These are phyloP conservation scores for Metarhizium album DNA, from an alignment of 2,329 filamentous ascomycete species.

Conservation along the genomic window DNA sequence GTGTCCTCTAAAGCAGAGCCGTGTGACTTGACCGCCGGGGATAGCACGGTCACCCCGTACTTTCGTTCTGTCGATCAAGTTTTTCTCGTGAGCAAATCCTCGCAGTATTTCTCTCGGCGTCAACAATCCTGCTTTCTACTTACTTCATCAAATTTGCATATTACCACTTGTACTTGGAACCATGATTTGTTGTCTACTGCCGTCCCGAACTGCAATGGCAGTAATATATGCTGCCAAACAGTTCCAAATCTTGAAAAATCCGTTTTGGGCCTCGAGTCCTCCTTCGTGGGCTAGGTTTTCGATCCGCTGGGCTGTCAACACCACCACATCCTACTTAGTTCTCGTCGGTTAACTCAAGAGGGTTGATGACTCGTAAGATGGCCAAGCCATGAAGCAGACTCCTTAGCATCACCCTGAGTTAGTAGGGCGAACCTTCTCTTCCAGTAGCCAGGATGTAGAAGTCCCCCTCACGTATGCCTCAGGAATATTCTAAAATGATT, in stretches of 20 bases:
- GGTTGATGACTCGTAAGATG: constrained; percentile 37
- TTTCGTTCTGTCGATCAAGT: no score
- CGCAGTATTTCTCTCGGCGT: no score
- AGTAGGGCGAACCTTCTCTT: no score
- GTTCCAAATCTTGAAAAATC: background rate
- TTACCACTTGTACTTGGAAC: constrained; percentile 31
- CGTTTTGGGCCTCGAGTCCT: constrained; percentile 16
- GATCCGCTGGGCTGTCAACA: constrained; percentile 49
- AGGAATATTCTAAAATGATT: no score
- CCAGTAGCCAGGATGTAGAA: no score
- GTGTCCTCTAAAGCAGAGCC: background rate
- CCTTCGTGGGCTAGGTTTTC: constrained; percentile 50
- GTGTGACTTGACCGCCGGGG: no score
- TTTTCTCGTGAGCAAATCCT: no score
- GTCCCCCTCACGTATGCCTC: no score
- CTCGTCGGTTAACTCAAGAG: constrained; percentile 37
- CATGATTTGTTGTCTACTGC: background rate
- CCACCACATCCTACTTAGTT: constrained; percentile 45
- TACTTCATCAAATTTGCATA: constrained; percentile 39
- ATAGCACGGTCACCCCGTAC: no score
- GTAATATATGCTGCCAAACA: background rate
- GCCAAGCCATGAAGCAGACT: no score
- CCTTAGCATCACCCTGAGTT: no score
- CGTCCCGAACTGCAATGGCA: background rate
- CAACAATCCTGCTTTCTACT: no score